Evolutionary conservation across 352 stramenopile genomes (phyloP).

Genomic region (Poterioochromonas sp.): DNA sequence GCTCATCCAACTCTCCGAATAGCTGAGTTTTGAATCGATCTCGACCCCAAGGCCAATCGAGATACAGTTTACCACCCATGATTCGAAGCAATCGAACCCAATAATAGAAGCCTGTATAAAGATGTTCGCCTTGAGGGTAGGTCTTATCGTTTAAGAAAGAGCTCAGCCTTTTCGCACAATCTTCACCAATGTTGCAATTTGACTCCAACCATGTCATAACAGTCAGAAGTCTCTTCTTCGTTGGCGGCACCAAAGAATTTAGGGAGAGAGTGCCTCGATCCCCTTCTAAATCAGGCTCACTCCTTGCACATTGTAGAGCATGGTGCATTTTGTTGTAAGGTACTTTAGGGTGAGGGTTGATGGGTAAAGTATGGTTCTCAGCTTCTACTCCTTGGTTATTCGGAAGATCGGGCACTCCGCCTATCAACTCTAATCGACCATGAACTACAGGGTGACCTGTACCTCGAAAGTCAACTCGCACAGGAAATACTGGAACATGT

Average conservation of each 20-base stretch:
- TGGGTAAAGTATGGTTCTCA: no score
- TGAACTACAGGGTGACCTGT: background rate
- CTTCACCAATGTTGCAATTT: background rate
- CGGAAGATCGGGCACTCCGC: background rate
- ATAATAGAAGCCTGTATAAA: background rate
- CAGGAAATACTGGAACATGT: background rate
- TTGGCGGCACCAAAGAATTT: background rate
- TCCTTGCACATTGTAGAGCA: background rate
- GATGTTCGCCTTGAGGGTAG: background rate
- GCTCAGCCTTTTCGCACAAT: background rate
- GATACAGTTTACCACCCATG: background rate
- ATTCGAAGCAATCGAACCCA: background rate
- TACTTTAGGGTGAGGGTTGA: background rate
- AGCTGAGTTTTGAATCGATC: background rate
- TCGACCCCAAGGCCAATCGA: background rate
- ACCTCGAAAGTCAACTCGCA: background rate
- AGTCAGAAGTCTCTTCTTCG: background rate
- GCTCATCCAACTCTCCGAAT: background rate
- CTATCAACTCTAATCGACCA: background rate
- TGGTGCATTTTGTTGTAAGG: background rate
- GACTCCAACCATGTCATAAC: background rate
- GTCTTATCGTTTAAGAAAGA: no score
- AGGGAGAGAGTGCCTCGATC: background rate
- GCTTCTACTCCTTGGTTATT: no score
- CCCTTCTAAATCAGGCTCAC: background rate